phyloP scores from a whole-genome alignment of 345 rosid genomes.

The Gossypium raimondii region DNA sequence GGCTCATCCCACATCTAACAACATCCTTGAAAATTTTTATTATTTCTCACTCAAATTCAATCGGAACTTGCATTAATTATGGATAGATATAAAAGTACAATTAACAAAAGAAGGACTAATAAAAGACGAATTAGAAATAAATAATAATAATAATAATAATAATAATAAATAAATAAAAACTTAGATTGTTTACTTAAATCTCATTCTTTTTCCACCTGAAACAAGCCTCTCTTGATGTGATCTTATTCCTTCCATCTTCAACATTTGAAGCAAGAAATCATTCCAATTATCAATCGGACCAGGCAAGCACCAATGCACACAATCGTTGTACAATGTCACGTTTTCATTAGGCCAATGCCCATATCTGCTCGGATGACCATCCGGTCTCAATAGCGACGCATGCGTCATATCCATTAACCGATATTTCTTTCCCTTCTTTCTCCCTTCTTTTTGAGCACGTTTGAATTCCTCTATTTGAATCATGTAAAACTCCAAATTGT shows the following conservation, averaged over 20 bases:
- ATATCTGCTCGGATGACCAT: conserved; percentile 76
- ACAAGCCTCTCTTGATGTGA: conserved; percentile 27
- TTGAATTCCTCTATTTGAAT: conserved; percentile 69
- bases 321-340: conserved; percentile 69
- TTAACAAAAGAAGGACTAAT: neutral
- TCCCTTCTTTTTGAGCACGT: conserved; percentile 53
- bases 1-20: too few relatives aligned
- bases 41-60: neutral
- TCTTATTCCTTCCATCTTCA: conserved; percentile 60
- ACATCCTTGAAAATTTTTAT: too few relatives aligned
- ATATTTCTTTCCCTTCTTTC: conserved; percentile 44
- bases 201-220: conserved; percentile 7
- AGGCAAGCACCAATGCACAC: conserved; percentile 95
- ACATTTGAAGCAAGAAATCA: conserved; percentile 74
- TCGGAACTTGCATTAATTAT: neutral
- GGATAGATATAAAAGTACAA: neutral
- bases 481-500: conserved; percentile 49
- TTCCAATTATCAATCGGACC: conserved; percentile 84
- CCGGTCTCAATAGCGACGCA: conserved; percentile 60
- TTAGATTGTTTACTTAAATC: neutral
- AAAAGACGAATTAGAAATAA: neutral
- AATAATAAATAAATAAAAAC: neutral
- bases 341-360: conserved; percentile 68
- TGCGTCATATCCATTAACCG: conserved; percentile 58
- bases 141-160: neutral